These are phyloP conservation scores for Camillea tinctor DNA, from an alignment of 2,329 filamentous ascomycete species.

Conservation along the genomic window DNA sequence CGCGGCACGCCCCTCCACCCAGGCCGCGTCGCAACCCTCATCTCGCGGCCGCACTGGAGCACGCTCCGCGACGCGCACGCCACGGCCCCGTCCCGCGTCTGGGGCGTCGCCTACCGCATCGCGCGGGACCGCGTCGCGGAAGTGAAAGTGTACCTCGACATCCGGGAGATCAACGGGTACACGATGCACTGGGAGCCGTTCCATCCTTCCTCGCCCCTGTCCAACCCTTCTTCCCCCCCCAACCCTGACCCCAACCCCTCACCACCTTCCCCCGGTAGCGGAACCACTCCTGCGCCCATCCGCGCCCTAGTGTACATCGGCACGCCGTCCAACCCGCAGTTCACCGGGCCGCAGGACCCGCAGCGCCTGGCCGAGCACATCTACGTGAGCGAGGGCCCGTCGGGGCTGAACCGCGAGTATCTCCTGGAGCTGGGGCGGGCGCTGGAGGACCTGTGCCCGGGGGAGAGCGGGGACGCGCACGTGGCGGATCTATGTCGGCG, in stretches of 20 bases:
- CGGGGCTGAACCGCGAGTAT: slow-evolving; percentile 88
- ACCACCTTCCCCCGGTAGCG: no score
- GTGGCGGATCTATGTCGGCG: slow-evolving; percentile 76
- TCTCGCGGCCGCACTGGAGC: slow-evolving; percentile 81
- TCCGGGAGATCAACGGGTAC: slow-evolving; percentile 97
- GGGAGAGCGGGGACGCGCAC: slow-evolving; percentile 77
- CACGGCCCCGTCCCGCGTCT: slow-evolving; percentile 65
- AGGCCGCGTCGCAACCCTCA: slow-evolving; percentile 89
- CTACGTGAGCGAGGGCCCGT: slow-evolving; percentile 71
- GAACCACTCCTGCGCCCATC: slow-evolving; percentile 39
- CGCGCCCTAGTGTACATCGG: slow-evolving; percentile 85
- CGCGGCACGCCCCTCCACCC: slow-evolving; percentile 85
- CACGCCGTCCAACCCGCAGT: slow-evolving; percentile 88
- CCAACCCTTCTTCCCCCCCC: background rate
- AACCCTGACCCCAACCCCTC: background rate
- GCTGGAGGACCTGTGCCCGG: slow-evolving; percentile 65
- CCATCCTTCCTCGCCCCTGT: slow-evolving; percentile 49
- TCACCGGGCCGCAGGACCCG: slow-evolving; percentile 79
- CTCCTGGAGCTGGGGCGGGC: slow-evolving; percentile 76
- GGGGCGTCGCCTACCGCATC: slow-evolving; percentile 93
- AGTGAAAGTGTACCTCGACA: slow-evolving; percentile 88
- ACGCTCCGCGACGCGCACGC: slow-evolving; percentile 68
- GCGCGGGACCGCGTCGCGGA: slow-evolving; percentile 67
- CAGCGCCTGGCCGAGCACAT: slow-evolving; percentile 80
- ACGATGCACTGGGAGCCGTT: slow-evolving; percentile 90